Evolutionary conservation across 2,329 filamentous ascomycete genomes (phyloP).

Genomic region (Leptosphaerulina australis): DNA sequence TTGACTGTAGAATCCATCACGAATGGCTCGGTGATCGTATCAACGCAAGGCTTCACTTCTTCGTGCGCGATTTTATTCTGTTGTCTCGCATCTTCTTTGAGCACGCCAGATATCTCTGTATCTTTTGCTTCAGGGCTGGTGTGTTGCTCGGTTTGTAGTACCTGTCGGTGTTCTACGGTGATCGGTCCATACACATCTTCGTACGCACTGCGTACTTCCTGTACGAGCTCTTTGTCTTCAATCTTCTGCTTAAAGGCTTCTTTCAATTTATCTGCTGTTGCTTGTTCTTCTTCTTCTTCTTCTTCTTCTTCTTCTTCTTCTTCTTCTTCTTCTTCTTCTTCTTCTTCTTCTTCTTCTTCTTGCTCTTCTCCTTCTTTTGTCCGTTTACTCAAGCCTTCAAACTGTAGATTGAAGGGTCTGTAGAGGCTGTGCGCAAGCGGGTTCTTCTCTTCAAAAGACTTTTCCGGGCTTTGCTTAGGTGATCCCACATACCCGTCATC

Average conservation of each 20-base stretch:
- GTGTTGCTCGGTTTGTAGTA: background rate
- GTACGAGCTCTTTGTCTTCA: constrained; percentile 30
- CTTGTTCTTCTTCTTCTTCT: background rate
- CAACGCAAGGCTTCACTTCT: background rate
- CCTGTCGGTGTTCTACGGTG: constrained; percentile 31
- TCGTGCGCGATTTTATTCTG: background rate
- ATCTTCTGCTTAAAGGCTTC: constrained; percentile 19
- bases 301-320: too few relatives aligned
- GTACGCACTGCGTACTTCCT: constrained; percentile 34
- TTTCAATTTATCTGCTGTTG: constrained; percentile 12
- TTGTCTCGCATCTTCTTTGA: constrained; percentile 21
- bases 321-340: constrained; percentile 8
- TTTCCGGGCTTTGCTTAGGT: constrained; percentile 21
- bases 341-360: too few relatives aligned
- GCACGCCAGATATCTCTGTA: constrained; percentile 16
- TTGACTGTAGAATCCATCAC: background rate
- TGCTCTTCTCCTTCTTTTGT: background rate
- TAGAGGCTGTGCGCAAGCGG: constrained; percentile 41
- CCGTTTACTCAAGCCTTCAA: constrained; percentile 33
- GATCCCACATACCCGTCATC: constrained; percentile 35
- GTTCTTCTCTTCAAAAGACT: constrained; percentile 27
- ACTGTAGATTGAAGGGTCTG: constrained; percentile 36
- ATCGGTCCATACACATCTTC: constrained; percentile 39
- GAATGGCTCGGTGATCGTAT: background rate
- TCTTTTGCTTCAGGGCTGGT: background rate